These are phyloP conservation scores for Claviceps humidiphila DNA, from an alignment of 2,329 filamentous ascomycete genomes.

Conservation along the genomic window DNA sequence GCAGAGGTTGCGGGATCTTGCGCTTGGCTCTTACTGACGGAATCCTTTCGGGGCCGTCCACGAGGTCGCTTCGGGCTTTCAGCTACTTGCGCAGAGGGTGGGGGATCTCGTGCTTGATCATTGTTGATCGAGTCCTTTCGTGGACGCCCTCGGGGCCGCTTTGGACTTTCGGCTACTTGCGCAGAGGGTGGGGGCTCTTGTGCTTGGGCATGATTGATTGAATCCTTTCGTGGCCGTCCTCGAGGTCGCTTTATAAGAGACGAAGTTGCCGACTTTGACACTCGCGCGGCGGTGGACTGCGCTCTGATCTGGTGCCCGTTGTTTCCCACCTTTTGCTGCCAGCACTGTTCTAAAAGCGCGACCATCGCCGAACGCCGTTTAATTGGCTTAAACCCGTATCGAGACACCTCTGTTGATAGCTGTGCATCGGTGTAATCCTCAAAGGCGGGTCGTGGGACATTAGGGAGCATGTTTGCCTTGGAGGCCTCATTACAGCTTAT, in stretches of 20 bases:
- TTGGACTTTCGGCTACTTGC: conserved; percentile 20
- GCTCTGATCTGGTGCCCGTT: conserved; percentile 10
- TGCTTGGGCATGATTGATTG: conserved; percentile 9
- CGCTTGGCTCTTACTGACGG: conserved; percentile 8
- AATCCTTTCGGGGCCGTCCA: conserved; percentile 11
- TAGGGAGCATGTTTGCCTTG: not conserved
- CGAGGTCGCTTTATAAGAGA: conserved; percentile 15
- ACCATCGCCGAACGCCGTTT: conserved; percentile 59
- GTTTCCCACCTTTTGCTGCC: conserved; percentile 41
- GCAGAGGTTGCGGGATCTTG: conserved; percentile 24
- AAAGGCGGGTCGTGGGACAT: conserved; percentile 37
- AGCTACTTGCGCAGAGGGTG: conserved; percentile 21
- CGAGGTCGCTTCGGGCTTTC: conserved; percentile 22
- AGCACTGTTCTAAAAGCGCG: conserved; percentile 55
- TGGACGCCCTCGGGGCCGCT: conserved; percentile 27
- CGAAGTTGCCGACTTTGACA: not conserved
- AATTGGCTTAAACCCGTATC: conserved; percentile 60
- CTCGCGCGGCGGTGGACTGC: not conserved
- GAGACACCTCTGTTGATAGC: conserved; percentile 45
- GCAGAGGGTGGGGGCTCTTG: conserved; percentile 24
- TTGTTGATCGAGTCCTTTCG: conserved; percentile 16
- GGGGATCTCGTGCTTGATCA: conserved; percentile 18
- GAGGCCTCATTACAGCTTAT: not conserved
- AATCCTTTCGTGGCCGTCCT: conserved; percentile 22
- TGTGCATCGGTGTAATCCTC: conserved; percentile 48